Base-by-base conservation (phyloP, 2,329 filamentous ascomycete genomes). In the Hortaea sp. region DNA sequence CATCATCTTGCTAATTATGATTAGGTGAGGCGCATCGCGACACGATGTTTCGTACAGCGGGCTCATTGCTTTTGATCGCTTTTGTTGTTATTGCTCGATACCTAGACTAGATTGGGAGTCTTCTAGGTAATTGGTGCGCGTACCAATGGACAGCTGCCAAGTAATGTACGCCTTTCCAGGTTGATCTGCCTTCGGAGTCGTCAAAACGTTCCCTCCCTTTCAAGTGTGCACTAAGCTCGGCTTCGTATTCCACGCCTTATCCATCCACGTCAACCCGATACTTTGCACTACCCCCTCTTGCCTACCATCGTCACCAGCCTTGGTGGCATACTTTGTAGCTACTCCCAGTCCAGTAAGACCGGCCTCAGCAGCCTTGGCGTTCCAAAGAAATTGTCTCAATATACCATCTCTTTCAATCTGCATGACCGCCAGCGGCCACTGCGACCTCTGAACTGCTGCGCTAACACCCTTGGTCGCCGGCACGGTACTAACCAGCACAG, bases 401-500 rank as follows among this genome's bases (percentile, higher is more conserved):
- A 60, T 60, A 0, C 85, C 85, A 2, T 49, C 44, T 30, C 29
- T 39, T n/a, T 75, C 74, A 49, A 84, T 79, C 46, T 77, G 78
- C 28, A 85, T 64, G 57, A 80, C 94, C 0, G 81, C 81, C 72
- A 95, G 76, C 1, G 88, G 85, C 69, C 77, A 81, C 34, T 69
- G 64, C 59, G 83, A 85, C 48, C 78, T 69, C 4, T 75, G 74
- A 53, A 95, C 60, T 27, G 86, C 80, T 41, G 88, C 81, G 47
- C 85, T 70, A 3, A 94, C 80, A 1, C 89, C 90, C 58, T 79
- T 84, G 0, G 88, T 94, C 30, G 88, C 84, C 44, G 79, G 72
- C 50, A 75, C 72, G 52, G 82, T 79, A 3, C 79, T 76, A 27
- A 85, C 82, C 45, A 95, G 66, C 11, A 95, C 59, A 0, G 80